Percentiles rank a stretch among this genome's conserved stretches.
These are phyloP conservation scores for Dispira parvispora DNA, from an alignment of 192 early-diverging fungal genomes.

Conservation along the genomic window DNA sequence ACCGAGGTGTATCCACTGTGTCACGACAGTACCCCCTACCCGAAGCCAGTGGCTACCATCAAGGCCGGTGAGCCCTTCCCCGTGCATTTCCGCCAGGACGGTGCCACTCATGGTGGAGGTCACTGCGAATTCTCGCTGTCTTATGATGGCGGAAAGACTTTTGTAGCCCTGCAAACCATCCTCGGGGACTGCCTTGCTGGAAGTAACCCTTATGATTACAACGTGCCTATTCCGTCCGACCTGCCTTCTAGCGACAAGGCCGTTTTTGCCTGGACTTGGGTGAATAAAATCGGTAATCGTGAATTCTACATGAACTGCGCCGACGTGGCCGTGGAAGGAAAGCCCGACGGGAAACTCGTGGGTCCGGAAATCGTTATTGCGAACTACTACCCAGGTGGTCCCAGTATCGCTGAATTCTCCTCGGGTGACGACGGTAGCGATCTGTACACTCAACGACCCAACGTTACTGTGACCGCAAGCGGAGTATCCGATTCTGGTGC, in stretches of 20 bases:
- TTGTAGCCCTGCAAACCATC: constrained; percentile 16
- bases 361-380: constrained; percentile 12
- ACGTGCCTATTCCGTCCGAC: constrained; percentile 15
- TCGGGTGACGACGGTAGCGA: neutral
- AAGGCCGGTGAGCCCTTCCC: constrained; percentile 4
- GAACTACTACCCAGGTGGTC: constrained; percentile 7
- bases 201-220: neutral
- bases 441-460: constrained; percentile 6
- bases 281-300: constrained; percentile 20
- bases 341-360: constrained; percentile 5
- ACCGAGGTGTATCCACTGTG: constrained; percentile 11
- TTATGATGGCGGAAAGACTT: constrained; percentile 18
- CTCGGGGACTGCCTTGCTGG: neutral
- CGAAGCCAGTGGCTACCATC: constrained; percentile 8
- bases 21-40: constrained; percentile 12
- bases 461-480: neutral
- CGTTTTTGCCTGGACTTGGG: constrained; percentile 21
- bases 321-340: constrained; percentile 17
- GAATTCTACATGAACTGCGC: constrained; percentile 26
- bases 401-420: constrained; percentile 10
- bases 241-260: constrained; percentile 11
- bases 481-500: neutral
- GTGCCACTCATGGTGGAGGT: constrained; percentile 16
- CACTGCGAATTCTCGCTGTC: constrained; percentile 28
- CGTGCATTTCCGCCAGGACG: constrained; percentile 10